Evolutionary conservation across 345 rosid genomes (phyloP).

Genomic region (Melaleuca alternifolia): DNA sequence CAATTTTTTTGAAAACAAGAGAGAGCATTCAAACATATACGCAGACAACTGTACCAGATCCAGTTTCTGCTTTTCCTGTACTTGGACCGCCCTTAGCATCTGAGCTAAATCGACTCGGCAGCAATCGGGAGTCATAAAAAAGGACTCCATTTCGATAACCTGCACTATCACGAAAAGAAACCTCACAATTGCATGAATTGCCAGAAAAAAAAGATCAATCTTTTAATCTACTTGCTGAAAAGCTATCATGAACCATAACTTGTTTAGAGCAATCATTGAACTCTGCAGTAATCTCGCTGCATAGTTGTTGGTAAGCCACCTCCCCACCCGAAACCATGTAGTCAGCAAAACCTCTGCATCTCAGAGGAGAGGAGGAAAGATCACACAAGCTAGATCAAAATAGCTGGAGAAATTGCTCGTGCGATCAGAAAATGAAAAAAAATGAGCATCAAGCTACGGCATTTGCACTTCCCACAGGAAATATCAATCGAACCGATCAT

Average conservation of each 20-base stretch:
- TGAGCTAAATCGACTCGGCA: conserved; percentile 64
- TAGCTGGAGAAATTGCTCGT: background rate
- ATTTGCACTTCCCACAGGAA: background rate
- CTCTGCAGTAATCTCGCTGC: conserved; percentile 63
- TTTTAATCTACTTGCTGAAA: no score
- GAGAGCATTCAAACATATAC: background rate
- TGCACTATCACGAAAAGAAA: conserved; percentile 4
- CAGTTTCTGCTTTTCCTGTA: conserved; percentile 75
- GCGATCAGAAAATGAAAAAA: background rate
- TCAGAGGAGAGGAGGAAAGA: background rate
- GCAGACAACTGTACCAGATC: conserved; percentile 38
- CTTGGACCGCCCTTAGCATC: conserved; percentile 65
- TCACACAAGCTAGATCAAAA: background rate
- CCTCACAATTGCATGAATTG: background rate
- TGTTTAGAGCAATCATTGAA: conserved; percentile 91
- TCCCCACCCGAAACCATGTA: conserved; percentile 73
- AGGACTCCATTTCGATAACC: conserved; percentile 73
- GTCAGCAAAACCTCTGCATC: conserved; percentile 61
- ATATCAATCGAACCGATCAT: background rate
- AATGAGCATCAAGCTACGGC: background rate
- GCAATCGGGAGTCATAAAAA: conserved; percentile 33
- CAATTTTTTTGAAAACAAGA: background rate
- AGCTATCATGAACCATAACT: conserved; percentile 12
- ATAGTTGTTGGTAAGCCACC: conserved; percentile 68
- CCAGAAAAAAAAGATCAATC: background rate